Conservation (phyloP, 2,329 filamentous ascomycete genomes). For the Beauveria caledonica region DNA sequence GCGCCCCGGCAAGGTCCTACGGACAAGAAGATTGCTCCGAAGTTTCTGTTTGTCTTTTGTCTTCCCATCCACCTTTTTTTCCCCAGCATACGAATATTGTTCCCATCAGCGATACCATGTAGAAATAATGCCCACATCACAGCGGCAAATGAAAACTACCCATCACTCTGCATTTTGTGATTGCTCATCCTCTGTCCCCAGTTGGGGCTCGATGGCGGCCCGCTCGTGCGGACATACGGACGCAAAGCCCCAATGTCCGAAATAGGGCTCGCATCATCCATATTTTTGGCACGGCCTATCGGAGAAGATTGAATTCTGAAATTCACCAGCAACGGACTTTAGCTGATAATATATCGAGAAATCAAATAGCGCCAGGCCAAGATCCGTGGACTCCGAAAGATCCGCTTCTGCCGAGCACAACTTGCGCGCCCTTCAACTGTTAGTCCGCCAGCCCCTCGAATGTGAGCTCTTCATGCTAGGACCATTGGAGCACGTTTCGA, state of each 20-base stretch:
- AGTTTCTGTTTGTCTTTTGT: neutral
- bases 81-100: neutral
- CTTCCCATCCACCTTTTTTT: neutral
- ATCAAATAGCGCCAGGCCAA: neutral
- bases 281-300: neutral
- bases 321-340: neutral
- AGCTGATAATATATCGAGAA: neutral
- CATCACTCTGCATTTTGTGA: neutral
- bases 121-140: conserved; percentile 1
- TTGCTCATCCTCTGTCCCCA: neutral
- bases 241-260: neutral
- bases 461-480: neutral
- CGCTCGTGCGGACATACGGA: neutral
- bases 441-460: neutral
- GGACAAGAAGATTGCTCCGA: conserved; percentile 8
- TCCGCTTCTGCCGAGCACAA: neutral
- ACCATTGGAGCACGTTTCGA: neutral
- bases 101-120: conserved; percentile 6
- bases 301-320: neutral
- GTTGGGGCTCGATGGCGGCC: neutral
- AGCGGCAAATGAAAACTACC: neutral
- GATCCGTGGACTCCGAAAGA: neutral
- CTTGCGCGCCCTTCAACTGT: neutral
- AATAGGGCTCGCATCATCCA: too few species aligned
- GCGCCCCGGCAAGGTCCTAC: conserved; percentile 2